Percentiles rank a stretch among this genome's conserved stretches.
Conservation (phyloP, 768 basidiomycete species). For the Chalciporus piperatus region DNA sequence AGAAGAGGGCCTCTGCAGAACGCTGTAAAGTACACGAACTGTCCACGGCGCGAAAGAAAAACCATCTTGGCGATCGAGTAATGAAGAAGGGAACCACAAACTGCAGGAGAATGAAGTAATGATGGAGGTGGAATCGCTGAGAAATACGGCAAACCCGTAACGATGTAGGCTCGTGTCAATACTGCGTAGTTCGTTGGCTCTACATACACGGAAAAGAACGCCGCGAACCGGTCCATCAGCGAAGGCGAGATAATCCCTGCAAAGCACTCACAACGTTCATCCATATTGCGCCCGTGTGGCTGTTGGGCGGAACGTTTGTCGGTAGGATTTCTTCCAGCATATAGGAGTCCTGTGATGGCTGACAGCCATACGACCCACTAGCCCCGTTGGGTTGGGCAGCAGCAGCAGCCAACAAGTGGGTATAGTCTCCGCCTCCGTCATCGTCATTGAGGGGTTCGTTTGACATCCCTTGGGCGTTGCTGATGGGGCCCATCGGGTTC, state of each 20-base stretch:
- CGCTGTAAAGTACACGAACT: constrained; percentile 18
- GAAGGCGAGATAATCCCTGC: constrained; percentile 26
- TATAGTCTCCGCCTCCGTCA: constrained; percentile 41
- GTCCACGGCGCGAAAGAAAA: constrained; percentile 10
- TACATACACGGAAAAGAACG: constrained; percentile 9
- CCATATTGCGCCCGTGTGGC: constrained; percentile 39
- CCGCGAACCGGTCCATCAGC: constrained; percentile 28
- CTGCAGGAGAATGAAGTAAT: not conserved
- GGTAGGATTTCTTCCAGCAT: constrained; percentile 67
- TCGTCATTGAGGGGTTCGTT: constrained; percentile 19
- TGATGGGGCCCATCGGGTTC: constrained; percentile 30
- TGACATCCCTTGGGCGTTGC: constrained; percentile 14
- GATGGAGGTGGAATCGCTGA: not conserved
- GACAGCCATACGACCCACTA: constrained; percentile 51
- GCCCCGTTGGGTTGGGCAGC: constrained; percentile 54
- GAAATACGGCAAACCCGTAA: not conserved
- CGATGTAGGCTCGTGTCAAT: constrained; percentile 14
- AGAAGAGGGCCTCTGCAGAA: constrained; percentile 11
- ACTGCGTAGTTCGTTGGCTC: constrained; percentile 24
- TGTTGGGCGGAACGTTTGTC: constrained; percentile 28
- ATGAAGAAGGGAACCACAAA: constrained; percentile 2
- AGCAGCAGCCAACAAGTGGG: constrained; percentile 55
- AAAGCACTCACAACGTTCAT: constrained; percentile 42
- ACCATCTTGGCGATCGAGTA: not conserved
- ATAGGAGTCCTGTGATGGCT: constrained; percentile 58